Conservation (phyloP, 176 grass and related monocot species). For the Lolium perenne region DNA sequence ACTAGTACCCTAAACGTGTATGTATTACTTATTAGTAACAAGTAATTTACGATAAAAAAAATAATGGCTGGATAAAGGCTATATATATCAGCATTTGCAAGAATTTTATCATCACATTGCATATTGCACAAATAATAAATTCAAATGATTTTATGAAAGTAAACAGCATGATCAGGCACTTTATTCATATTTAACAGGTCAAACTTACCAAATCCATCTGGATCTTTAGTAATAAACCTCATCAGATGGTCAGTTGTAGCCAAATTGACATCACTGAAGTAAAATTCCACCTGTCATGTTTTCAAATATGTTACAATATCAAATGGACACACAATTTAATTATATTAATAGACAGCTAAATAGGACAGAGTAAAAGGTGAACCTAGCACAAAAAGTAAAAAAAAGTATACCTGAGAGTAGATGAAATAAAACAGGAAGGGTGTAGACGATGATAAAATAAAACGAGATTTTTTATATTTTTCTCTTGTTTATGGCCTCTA, state of each 20-base stretch:
- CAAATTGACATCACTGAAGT: constrained; percentile 95
- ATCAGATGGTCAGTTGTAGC: constrained; percentile 96
- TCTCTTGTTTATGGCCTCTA: not conserved
- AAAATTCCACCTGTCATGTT: constrained; percentile 84
- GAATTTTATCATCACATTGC: constrained; percentile 8
- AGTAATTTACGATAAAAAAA: not conserved
- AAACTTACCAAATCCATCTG: constrained; percentile 90
- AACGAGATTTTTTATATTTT: not conserved
- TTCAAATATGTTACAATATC: constrained; percentile 29
- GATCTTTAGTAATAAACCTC: constrained; percentile 84
- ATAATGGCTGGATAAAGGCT: not conserved
- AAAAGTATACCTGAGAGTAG: not conserved
- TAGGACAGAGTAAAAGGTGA: constrained; percentile 26
- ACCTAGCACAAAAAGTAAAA: not conserved
- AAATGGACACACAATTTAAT: not conserved
- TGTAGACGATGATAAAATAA: constrained; percentile 20
- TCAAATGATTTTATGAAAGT: not conserved
- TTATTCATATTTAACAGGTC: constrained; percentile 27
- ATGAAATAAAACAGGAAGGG: constrained; percentile 7
- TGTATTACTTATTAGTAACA: not conserved
- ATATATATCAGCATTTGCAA: constrained; percentile 6
- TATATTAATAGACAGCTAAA: constrained; percentile 33
- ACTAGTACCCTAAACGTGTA: not conserved
- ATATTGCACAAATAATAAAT: not conserved
- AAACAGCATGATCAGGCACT: not conserved